These are phyloP conservation scores for Talaromyces islandicus DNA, from an alignment of 2,329 filamentous ascomycete species.

Conservation along the genomic window DNA sequence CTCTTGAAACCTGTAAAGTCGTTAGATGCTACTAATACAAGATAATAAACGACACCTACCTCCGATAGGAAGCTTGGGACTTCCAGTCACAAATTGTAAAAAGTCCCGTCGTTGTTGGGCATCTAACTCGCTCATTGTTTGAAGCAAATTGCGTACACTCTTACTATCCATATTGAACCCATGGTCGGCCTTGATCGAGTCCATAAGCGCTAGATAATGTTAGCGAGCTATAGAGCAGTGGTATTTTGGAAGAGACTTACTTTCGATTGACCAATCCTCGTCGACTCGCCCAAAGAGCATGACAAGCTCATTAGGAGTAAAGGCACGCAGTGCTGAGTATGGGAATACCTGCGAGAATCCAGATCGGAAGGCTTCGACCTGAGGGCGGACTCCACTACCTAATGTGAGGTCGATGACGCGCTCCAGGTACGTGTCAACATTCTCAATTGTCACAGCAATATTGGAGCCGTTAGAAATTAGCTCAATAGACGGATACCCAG, in stretches of 20 bases:
- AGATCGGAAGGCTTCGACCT: constrained; percentile 82
- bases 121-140: constrained; percentile 86
- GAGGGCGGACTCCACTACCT: constrained; percentile 77
- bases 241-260: constrained; percentile 50
- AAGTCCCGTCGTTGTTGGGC: constrained; percentile 78
- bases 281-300: constrained; percentile 89
- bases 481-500: constrained; percentile 83
- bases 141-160: constrained; percentile 86
- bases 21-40: neutral
- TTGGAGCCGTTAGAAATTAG: constrained; percentile 70
- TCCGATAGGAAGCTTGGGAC: constrained; percentile 95
- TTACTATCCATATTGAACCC: constrained; percentile 98
- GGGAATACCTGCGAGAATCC: constrained; percentile 97
- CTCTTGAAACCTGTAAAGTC: constrained; percentile 74
- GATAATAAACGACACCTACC: constrained; percentile 51
- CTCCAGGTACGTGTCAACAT: constrained; percentile 83
- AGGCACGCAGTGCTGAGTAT: constrained; percentile 84
- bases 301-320: constrained; percentile 91
- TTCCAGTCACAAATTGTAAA: constrained; percentile 95
- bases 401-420: constrained; percentile 88
- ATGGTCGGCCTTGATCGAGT: constrained; percentile 97
- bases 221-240: constrained; percentile 5
- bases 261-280: constrained; percentile 97
- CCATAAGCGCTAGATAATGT: constrained; percentile 67
- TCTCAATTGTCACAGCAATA: constrained; percentile 74